phyloP scores from a whole-genome alignment of 2,329 filamentous ascomycete genomes.

The Fusarium camptoceras region DNA sequence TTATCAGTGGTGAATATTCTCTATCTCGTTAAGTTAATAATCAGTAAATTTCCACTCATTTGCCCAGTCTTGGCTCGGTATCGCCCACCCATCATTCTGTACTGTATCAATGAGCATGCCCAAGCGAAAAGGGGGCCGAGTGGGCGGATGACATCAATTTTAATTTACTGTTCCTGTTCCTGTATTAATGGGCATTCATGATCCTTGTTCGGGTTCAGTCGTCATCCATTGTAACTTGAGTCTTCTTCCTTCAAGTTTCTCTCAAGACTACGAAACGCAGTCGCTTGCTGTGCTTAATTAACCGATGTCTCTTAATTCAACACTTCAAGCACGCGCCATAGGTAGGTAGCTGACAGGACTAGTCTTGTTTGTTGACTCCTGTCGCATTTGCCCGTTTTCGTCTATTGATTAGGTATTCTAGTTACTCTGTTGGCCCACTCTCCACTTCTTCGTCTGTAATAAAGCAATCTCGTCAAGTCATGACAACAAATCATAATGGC shows the following conservation, averaged over 20 bases:
- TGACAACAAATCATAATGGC: background rate
- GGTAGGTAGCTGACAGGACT: background rate
- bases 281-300: background rate
- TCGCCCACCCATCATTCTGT: conserved; percentile 38
- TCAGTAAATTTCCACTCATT: conserved; percentile 37
- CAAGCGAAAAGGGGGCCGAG: conserved; percentile 38
- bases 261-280: background rate
- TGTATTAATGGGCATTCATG: conserved; percentile 10
- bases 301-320: background rate
- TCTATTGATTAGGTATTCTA: background rate
- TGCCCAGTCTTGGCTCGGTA: conserved; percentile 38
- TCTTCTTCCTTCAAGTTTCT: background rate
- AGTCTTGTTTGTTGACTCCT: background rate
- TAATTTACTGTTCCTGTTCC: conserved; percentile 38
- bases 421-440: conserved; percentile 9
- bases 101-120: conserved; percentile 25
- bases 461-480: conserved; percentile 10
- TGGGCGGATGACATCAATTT: conserved; percentile 47
- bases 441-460: conserved; percentile 8
- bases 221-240: background rate
- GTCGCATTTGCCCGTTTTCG: conserved; percentile 10
- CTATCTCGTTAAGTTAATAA: conserved; percentile 11
- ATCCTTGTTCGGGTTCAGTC: conserved; percentile 3
- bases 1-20: background rate
- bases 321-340: background rate